These are phyloP conservation scores for Vitis cinerea DNA, from an alignment of 164 flowering plant genomes.

Conservation along the genomic window DNA sequence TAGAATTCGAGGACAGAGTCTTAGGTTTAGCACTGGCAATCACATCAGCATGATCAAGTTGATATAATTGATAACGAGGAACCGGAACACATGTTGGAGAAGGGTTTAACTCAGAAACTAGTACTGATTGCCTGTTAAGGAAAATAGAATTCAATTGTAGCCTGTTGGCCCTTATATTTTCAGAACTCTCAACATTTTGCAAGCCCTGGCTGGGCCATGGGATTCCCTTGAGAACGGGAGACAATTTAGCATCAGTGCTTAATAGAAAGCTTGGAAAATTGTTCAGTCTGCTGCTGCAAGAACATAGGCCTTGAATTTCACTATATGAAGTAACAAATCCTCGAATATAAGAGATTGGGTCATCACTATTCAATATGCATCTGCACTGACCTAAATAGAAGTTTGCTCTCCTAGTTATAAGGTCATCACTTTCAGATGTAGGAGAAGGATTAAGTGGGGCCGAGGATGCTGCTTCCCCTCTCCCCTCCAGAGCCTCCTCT, in stretches of 20 bases:
- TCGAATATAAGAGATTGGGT: slow-evolving; percentile 48
- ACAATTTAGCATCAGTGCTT: neutral
- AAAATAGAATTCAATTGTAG: slow-evolving; percentile 2
- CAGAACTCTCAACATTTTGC: neutral
- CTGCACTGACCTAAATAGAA: slow-evolving; percentile 48
- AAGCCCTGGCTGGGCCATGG: neutral
- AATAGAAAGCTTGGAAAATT: neutral
- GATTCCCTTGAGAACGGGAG: neutral
- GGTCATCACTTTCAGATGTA: slow-evolving; percentile 10
- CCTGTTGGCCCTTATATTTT: neutral
- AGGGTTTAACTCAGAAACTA: slow-evolving; percentile 8
- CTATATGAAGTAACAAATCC: slow-evolving; percentile 11
- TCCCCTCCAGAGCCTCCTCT: slow-evolving; percentile 33
- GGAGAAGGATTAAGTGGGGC: slow-evolving; percentile 1
- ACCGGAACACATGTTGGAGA: neutral
- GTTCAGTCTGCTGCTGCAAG: neutral
- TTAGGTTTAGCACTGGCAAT: slow-evolving; percentile 9
- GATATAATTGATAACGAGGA: slow-evolving; percentile 2
- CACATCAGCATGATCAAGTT: slow-evolving; percentile 11
- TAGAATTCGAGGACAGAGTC: neutral
- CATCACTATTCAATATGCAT: slow-evolving; percentile 45
- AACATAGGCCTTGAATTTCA: neutral
- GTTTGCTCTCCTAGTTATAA: slow-evolving; percentile 25
- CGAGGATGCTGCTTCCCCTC: neutral
- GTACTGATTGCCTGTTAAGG: neutral